Evolutionary conservation across 2,329 filamentous ascomycete species (phyloP).

Genomic region (Colletotrichum simmondsii): DNA sequence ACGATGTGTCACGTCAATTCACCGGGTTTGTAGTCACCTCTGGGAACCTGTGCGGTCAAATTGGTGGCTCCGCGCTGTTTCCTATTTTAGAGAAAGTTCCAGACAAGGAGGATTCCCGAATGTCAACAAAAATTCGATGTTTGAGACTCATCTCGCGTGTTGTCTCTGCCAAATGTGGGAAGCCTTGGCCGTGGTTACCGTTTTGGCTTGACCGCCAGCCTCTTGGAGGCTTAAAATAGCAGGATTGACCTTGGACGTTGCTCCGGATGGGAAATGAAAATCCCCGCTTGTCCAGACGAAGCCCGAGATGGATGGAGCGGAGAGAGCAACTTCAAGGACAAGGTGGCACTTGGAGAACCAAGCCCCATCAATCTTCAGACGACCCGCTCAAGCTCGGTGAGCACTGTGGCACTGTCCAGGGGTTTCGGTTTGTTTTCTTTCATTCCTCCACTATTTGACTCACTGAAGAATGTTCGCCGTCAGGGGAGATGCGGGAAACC

Average conservation of each 20-base stretch:
- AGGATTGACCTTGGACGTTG: slow-evolving; percentile 20
- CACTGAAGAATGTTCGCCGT: neutral
- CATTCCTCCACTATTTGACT: slow-evolving; percentile 8
- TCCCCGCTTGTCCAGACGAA: slow-evolving; percentile 18
- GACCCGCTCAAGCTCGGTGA: slow-evolving; percentile 12
- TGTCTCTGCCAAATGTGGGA: neutral
- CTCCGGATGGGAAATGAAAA: slow-evolving; percentile 28
- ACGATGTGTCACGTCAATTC: neutral
- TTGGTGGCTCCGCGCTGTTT: neutral
- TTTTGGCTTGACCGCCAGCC: slow-evolving; percentile 12
- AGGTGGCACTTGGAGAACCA: slow-evolving; percentile 21
- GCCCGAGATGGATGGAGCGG: slow-evolving; percentile 13
- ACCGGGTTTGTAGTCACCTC: neutral
- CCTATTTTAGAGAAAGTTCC: neutral
- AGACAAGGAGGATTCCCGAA: neutral
- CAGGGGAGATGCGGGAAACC: slow-evolving; percentile 2
- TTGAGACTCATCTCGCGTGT: slow-evolving; percentile 16
- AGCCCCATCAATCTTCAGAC: slow-evolving; percentile 20
- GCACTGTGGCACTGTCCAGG: neutral
- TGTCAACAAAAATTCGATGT: slow-evolving; percentile 1
- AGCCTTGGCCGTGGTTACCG: slow-evolving; percentile 15
- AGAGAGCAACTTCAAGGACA: slow-evolving; percentile 4
- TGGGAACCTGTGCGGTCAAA: neutral
- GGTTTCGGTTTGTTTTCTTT: neutral
- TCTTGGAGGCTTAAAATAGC: slow-evolving; percentile 15